phyloP scores from a whole-genome alignment of 768 basidiomycete species.

The Clathrus columnatus region DNA sequence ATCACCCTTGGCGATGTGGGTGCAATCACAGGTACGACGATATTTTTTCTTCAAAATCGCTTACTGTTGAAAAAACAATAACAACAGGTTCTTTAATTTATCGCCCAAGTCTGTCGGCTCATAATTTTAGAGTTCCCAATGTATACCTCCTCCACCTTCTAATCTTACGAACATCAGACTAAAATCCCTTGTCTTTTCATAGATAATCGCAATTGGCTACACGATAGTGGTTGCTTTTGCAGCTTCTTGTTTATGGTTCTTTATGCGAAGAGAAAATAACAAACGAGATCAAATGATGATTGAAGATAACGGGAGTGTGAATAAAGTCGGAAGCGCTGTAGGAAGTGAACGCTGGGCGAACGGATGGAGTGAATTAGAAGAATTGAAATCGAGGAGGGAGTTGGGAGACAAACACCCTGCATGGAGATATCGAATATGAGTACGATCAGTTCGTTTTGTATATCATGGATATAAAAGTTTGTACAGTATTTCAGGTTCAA shows the following conservation, averaged over 20 bases:
- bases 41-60: not conserved
- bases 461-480: too few relatives aligned
- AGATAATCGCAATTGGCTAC: slow-evolving; percentile 7
- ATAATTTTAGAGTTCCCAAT: slow-evolving; percentile 47
- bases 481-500: too few relatives aligned
- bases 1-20: slow-evolving; percentile 56
- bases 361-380: slow-evolving; percentile 1
- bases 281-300: not conserved
- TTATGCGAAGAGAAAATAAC: not conserved
- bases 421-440: slow-evolving; percentile 6
- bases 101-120: slow-evolving; percentile 36
- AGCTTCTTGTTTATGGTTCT: not conserved
- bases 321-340: not conserved
- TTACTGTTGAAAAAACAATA: not conserved
- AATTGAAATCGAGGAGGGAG: not conserved
- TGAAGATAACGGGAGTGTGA: not conserved
- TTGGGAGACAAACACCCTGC: slow-evolving; percentile 5
- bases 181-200: too few relatives aligned
- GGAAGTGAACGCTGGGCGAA: slow-evolving; percentile 5
- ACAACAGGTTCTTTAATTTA: slow-evolving; percentile 41
- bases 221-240: not conserved
- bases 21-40: slow-evolving; percentile 37
- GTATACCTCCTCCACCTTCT: not conserved
- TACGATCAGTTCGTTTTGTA: too few relatives aligned
- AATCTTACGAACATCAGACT: not conserved